These are phyloP conservation scores for Backusella sp. DNA, from an alignment of 192 early-diverging fungal species.

Conservation along the genomic window DNA sequence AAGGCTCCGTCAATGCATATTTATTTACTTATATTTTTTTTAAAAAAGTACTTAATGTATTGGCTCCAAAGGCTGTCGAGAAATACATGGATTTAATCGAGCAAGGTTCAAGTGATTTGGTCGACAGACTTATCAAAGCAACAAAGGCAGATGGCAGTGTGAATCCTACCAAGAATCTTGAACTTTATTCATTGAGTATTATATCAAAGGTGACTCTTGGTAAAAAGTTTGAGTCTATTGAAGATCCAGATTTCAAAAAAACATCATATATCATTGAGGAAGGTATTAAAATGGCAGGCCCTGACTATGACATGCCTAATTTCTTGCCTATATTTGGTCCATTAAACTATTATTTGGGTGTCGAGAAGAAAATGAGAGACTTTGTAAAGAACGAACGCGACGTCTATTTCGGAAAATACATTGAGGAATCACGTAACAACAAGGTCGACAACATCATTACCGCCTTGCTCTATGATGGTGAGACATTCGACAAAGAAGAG, in stretches of 20 bases:
- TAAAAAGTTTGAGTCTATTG: background rate
- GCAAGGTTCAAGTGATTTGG: background rate
- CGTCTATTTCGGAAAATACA: background rate
- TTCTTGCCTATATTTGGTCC: constrained; percentile 2
- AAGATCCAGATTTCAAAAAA: constrained; percentile 8
- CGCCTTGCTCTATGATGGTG: background rate
- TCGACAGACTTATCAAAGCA: background rate
- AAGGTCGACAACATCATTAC: background rate
- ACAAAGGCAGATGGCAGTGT: constrained; percentile 5
- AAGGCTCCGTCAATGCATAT: background rate
- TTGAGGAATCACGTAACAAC: background rate
- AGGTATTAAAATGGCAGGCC: background rate
- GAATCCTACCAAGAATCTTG: background rate
- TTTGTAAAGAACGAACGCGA: constrained; percentile 3
- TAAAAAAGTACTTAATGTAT: background rate
- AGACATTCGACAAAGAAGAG: background rate
- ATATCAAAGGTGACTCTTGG: background rate
- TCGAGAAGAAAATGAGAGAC: background rate
- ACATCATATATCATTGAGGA: background rate
- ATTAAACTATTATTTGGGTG: background rate
- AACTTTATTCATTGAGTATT: background rate
- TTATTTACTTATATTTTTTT: background rate
- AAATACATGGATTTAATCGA: background rate
- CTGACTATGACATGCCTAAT: background rate
- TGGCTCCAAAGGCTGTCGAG: constrained; percentile 7